Base-by-base conservation (phyloP, 495 filamentous ascomycete genomes). In the Penicillium taxi region DNA sequence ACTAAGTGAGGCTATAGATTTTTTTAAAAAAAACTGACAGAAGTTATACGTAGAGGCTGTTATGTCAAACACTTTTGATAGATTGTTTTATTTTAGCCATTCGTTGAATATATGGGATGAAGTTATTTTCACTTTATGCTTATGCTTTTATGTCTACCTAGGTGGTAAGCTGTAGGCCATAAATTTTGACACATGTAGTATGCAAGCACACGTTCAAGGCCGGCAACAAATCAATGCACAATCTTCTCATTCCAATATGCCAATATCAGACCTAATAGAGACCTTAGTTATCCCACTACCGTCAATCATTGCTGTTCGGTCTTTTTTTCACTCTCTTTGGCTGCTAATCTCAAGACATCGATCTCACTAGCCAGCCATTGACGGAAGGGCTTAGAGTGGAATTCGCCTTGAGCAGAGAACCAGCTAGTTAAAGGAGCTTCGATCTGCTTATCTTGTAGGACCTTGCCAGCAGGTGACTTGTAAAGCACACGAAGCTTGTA, bases 301-400 rank as follows among this genome's bases (percentile, higher is more conserved):
- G 24, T 16, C 24, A 26, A 19, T 17, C 34, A 36, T 16, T 20
- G 7, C 52, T 52, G n/a, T 43, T 53, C n/a, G n/a, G n/a, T n/a
- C 40, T 58, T 61, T 45, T 67, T 74, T 52, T 75, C 75, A 23
- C 43, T 59, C 32, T 66, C 63, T 21, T 77, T 75, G 50, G 89
- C 86, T 12, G 77, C 73, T 44, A 72, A 60, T 9, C 78, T 78
- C 53, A 95, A 68, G 4, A 81, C 52, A 19, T 79, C 74, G 35
- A 95, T 67, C 48, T 75, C 70, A 15, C 64, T 70, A 18, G 84
- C 83, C 18, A 95, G 59, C 77, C 86, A 82, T 39, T 73, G 70
- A 61, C 91, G 86, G 53, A 95, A 88, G 6, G 88, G 89, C 44
- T 79, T 74, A 3, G 81, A 74, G 32, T 94, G 75, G 50, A 98